Evolutionary conservation across 106 monocot genomes (phyloP), one percentile per base, ranked within the genome.

Genomic region (Hemerocallis citrina): DNA sequence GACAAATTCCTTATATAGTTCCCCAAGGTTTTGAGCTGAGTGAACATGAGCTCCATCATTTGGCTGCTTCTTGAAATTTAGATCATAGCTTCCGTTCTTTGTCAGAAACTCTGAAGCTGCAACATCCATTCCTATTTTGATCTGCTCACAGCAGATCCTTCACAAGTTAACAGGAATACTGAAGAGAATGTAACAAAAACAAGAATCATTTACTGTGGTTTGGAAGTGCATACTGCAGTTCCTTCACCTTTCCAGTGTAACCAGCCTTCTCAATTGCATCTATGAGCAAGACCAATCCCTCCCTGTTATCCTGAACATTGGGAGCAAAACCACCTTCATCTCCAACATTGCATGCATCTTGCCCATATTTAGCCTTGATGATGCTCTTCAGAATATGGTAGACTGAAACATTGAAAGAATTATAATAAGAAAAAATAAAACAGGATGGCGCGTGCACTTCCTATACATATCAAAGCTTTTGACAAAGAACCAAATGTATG

Each of bases 331-430:
- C 94, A 47, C 94, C 94, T 83, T 95, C 94, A 72, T 95, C 94
- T 71, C 94, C 94, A 72, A 95, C 94, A 78, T 95, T 95, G 76
- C 94, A 95, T 40, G 94, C 94, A 83, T 95, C 94, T 78, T 89
- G 94, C 23, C 94, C 94, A 74, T 95, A 95, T 69, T 95, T 95
- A 52, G 94, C 75, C 75, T 89, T 89, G 55, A 95, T 95, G 61
- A 95, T 95, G 55, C 89, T 86, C 62, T 89, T 95, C 31, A 95
- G 74, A 62, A 29, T 67, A 64, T 89, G 89, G 65, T 95, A 95
- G 35, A 95, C 94, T 95, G 82, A 20, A 41, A 63, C 52, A 68
- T 32, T 11, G n/a, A 64, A 30, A 55, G 32, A 30, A 52, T 27
- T 14, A 51, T 49, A 29, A 47, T 2, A 29, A 52, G 29, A 16